phyloP scores from a whole-genome alignment of 805 yeast species.

The Phaffomyces antillensis region DNA sequence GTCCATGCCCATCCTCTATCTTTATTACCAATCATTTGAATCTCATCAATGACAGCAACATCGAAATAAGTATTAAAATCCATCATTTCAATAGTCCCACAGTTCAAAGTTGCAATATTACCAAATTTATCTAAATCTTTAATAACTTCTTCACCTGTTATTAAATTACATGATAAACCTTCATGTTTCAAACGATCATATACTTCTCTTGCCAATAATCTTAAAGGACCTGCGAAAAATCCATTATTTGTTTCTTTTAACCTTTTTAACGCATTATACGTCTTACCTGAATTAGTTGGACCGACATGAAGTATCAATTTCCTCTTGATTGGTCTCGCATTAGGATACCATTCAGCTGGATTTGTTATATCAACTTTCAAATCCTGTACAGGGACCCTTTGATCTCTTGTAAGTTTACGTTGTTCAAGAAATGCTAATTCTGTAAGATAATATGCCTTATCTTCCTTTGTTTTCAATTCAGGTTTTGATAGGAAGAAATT shows the following conservation, averaged over 20 bases:
- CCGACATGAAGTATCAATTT: constrained; percentile 91
- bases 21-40: constrained; percentile 84
- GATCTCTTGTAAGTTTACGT: constrained; percentile 1
- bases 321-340: constrained; percentile 72
- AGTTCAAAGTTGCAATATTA: constrained; percentile 62
- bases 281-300: constrained; percentile 95
- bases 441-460: constrained; percentile 6
- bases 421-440: constrained; percentile 10
- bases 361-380: constrained; percentile 38
- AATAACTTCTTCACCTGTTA: constrained; percentile 94
- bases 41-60: constrained; percentile 89
- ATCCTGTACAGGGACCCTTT: constrained; percentile 14
- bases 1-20: constrained; percentile 94
- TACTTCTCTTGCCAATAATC: constrained; percentile 86
- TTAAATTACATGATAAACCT: constrained; percentile 67
- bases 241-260: constrained; percentile 65
- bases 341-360: constrained; percentile 80
- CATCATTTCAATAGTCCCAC: constrained; percentile 93
- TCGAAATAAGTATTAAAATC: constrained; percentile 65
- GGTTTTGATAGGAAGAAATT: background rate
- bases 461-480: background rate
- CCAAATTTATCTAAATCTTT: constrained; percentile 65
- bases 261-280: constrained; percentile 70
- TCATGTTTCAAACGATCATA: constrained; percentile 70
- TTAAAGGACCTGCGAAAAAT: constrained; percentile 88